Base-by-base conservation (phyloP, 2,329 filamentous ascomycete genomes). In the Davidsoniella virescens region DNA sequence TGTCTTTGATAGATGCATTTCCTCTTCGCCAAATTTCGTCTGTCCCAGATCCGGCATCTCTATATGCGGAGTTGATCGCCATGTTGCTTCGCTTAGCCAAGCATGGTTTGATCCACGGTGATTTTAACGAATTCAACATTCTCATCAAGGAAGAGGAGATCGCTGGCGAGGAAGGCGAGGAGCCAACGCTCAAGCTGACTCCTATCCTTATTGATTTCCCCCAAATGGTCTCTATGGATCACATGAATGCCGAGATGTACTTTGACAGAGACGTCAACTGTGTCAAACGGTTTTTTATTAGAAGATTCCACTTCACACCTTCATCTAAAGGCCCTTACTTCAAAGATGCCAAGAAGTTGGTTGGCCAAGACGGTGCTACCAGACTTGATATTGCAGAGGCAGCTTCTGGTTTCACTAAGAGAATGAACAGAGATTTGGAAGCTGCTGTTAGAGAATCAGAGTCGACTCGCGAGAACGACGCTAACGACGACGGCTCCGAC, bases 91-190 rank as follows among this genome's bases (percentile, higher is more conserved):
- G 80, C 25, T 72, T 98, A 39, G 90, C 92, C 5, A 78, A 78
- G 54, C 80, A 88, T 57, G 92, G 92, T 5, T 70, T 98, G 44
- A 98, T 98, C 54, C 92, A 98, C 62, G 92, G 92, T 55, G 92
- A 98, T 63, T 98, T 93, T 70, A 98, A 98, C 69, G 93, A 98
- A 65, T 98, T 98, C 73, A 98, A 98, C 64, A 90, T 98, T 56
- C 70, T 98, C 33, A 80, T 98, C 62, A 69, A 62, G 49, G 57
- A 58, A 2, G 64, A 65, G 5, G 65, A 70, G 5, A 61, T 63
- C 2, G 53, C 61, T 0, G 56, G 84, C 49, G 60, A 57, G 14
- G 47, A 39, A 12, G 44, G 26, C 10, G 26, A 39, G 10, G 33
- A 44, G 39, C 36, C 42, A 6, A 40, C 29, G 4, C 20, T 54